These are phyloP conservation scores for Leccinellum rugosiceps DNA, from an alignment of 768 basidiomycete genomes.

Conservation along the genomic window DNA sequence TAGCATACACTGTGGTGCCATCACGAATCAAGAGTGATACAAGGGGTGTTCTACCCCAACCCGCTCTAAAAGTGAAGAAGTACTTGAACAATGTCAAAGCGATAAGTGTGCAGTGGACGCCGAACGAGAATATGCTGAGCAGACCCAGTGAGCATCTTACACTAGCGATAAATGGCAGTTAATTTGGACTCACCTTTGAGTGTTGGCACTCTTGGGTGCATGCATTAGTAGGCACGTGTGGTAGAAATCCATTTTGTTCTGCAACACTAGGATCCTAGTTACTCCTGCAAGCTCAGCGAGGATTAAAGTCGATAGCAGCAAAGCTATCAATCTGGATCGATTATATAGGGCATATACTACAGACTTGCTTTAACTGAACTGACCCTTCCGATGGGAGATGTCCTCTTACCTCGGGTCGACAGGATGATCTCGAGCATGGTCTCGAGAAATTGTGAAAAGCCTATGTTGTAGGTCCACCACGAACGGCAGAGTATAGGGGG, in stretches of 20 bases:
- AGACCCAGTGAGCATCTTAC: not conserved
- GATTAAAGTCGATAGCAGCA: slow-evolving; percentile 7
- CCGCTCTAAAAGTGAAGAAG: slow-evolving; percentile 8
- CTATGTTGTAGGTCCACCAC: slow-evolving; percentile 9
- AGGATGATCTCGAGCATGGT: slow-evolving; percentile 16
- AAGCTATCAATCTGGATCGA: slow-evolving; percentile 9
- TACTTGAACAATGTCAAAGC: slow-evolving; percentile 21
- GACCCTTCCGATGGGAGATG: not conserved
- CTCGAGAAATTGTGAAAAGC: slow-evolving; percentile 5
- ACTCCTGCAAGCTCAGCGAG: slow-evolving; percentile 2
- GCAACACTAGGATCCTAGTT: slow-evolving; percentile 1
- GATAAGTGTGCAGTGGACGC: slow-evolving; percentile 15
- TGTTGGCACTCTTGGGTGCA: not conserved
- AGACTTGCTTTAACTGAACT: not conserved
- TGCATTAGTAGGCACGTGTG: slow-evolving; percentile 11
- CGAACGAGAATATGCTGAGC: slow-evolving; percentile 13
- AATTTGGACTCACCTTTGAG: slow-evolving; percentile 12
- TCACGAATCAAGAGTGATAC: slow-evolving; percentile 22
- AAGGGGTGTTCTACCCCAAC: slow-evolving; percentile 19
- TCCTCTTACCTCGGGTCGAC: slow-evolving; percentile 14
- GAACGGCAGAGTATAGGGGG: slow-evolving; percentile 1
- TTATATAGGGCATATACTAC: slow-evolving; percentile 22
- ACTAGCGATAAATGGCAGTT: not conserved
- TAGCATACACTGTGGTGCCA: slow-evolving; percentile 8
- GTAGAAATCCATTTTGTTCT: not conserved